phyloP scores from a whole-genome alignment of 257 asterid species.

The Solanum sejunctum region DNA sequence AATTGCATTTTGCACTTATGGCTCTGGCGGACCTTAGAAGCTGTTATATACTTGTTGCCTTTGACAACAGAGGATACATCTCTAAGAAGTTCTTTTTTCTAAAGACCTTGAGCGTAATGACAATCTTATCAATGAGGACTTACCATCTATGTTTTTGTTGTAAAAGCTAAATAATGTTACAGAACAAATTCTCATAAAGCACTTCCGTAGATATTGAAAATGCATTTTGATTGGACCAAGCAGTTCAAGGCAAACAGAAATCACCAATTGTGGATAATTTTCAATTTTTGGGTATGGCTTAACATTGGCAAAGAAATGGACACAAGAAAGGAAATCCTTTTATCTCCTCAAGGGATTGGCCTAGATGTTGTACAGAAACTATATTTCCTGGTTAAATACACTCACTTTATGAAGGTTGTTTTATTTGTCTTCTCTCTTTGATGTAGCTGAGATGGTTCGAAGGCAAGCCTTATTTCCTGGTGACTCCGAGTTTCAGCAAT shows the following conservation, averaged over 20 bases:
- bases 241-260: background rate
- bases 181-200: background rate
- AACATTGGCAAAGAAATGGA: background rate
- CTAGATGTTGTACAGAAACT: background rate
- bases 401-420: background rate
- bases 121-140: background rate
- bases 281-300: background rate
- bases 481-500: conserved; percentile 88
- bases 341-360: background rate
- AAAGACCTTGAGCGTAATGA: background rate
- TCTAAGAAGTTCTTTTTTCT: background rate
- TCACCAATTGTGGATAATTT: background rate
- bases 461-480: conserved; percentile 92
- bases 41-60: background rate
- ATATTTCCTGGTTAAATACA: background rate
- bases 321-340: background rate
- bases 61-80: background rate
- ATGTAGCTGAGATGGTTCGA: conserved; percentile 84
- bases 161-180: background rate
- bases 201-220: background rate
- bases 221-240: background rate
- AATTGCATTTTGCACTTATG: background rate
- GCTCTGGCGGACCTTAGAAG: background rate
- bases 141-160: background rate
- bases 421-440: background rate